phyloP scores from a whole-genome alignment of 106 monocot species.

The Xerophyta viscosa region DNA sequence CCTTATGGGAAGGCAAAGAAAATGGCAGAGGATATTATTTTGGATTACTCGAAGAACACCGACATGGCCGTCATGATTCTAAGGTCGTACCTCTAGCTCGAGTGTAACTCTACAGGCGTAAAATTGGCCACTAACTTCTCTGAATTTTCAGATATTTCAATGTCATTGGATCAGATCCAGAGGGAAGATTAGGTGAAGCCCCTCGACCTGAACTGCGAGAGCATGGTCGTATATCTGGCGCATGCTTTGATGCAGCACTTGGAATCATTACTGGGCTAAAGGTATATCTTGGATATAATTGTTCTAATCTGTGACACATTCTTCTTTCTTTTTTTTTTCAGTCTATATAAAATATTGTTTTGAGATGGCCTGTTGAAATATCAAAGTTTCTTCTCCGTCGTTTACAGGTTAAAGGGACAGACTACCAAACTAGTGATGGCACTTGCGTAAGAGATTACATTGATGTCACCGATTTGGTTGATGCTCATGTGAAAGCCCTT shows the following conservation, averaged over 20 bases:
- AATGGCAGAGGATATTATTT: conserved; percentile 20
- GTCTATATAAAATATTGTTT: neutral
- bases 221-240: conserved; percentile 16
- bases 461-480: conserved; percentile 13
- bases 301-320: neutral
- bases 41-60: conserved; percentile 11
- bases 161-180: conserved; percentile 18
- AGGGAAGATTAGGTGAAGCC: conserved; percentile 12
- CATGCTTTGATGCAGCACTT: conserved; percentile 15
- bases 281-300: neutral
- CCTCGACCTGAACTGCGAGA: conserved; percentile 12
- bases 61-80: conserved; percentile 16
- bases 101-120: too few relatives aligned
- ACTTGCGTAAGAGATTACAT: conserved; percentile 16
- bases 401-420: conserved; percentile 12
- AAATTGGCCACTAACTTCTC: neutral
- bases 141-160: conserved; percentile 11
- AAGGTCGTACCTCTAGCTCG: neutral
- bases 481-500: conserved; percentile 15
- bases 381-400: too few relatives aligned
- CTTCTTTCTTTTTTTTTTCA: neutral
- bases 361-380: too few relatives aligned
- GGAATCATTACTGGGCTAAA: conserved; percentile 14
- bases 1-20: conserved; percentile 17
- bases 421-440: conserved; percentile 9